Conservation (phyloP, 2,329 filamentous ascomycete genomes). For the Colletotrichum tropicicola region DNA sequence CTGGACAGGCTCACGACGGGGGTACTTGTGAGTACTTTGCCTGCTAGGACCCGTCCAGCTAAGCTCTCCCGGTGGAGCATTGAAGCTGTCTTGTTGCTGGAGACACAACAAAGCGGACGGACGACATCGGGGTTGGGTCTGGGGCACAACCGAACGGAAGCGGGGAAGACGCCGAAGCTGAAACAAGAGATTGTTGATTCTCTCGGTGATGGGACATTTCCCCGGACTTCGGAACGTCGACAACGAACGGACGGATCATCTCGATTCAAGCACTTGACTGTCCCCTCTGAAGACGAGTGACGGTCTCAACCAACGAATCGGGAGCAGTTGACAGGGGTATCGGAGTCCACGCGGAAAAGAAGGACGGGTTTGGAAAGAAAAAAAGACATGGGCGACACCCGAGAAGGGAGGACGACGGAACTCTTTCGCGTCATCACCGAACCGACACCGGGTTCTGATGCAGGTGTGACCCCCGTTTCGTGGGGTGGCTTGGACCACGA, state of each 20-base stretch:
- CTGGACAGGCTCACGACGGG: background rate
- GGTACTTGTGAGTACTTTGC: slow-evolving; percentile 21
- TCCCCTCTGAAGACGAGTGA: background rate
- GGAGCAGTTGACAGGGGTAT: background rate
- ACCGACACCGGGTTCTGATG: slow-evolving; percentile 14
- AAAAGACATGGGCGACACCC: background rate
- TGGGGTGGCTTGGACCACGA: slow-evolving; percentile 17
- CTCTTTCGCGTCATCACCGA: slow-evolving; percentile 16
- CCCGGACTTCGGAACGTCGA: background rate
- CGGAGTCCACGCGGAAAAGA: slow-evolving; percentile 15
- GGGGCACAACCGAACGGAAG: slow-evolving; percentile 10
- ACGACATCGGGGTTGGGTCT: slow-evolving; percentile 19
- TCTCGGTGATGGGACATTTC: slow-evolving; percentile 5
- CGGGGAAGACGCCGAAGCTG: slow-evolving; percentile 16
- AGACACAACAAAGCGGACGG: slow-evolving; percentile 12
- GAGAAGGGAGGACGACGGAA: background rate
- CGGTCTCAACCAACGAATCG: background rate
- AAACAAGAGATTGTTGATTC: background rate
- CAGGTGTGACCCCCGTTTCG: slow-evolving; percentile 27
- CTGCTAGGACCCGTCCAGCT: slow-evolving; percentile 14
- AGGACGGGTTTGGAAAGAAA: background rate
- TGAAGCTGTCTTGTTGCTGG: slow-evolving; percentile 12
- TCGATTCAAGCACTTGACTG: background rate
- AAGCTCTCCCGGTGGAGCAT: slow-evolving; percentile 24
- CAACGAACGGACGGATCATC: background rate